A percentile compares a stretch with the other conserved stretches of the same genome.
Conservation (phyloP, 257 asterid genomes). For the Rubia yunnanensis region DNA sequence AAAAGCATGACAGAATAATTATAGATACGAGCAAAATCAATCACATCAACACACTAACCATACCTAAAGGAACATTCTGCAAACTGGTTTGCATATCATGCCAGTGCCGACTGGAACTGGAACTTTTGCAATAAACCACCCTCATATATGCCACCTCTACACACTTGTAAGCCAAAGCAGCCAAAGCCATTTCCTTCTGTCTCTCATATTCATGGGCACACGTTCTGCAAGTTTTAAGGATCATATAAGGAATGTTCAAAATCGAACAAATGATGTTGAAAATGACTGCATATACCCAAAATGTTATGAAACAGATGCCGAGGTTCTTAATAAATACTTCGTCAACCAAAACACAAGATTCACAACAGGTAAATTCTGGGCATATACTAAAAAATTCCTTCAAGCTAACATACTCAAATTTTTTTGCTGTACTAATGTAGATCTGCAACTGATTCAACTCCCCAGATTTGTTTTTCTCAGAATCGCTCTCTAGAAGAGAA, state of each 20-base stretch:
- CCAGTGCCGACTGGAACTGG: slow-evolving; percentile 36
- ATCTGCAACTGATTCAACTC: slow-evolving; percentile 60
- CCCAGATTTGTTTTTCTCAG: slow-evolving; percentile 38
- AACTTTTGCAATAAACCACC: slow-evolving; percentile 62
- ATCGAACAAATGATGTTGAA: neutral
- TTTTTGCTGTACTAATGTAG: slow-evolving; percentile 61
- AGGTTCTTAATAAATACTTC: neutral
- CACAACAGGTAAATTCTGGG: neutral
- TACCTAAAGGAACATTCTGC: slow-evolving; percentile 73
- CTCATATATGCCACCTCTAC: slow-evolving; percentile 83
- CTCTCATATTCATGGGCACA: slow-evolving; percentile 73
- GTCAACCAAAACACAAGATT: neutral
- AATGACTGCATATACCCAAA: neutral
- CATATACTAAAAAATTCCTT: slow-evolving; percentile 6
- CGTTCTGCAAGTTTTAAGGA: slow-evolving; percentile 41
- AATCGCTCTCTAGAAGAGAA: slow-evolving; percentile 57
- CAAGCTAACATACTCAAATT: slow-evolving; percentile 59
- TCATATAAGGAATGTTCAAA: neutral
- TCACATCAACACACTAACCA: slow-evolving; percentile 1
- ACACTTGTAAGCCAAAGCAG: slow-evolving; percentile 87
- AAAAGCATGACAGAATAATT: neutral
- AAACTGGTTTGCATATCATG: slow-evolving; percentile 59
- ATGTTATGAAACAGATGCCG: neutral
- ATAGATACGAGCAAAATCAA: neutral
- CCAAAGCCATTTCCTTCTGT: slow-evolving; percentile 63